Evolutionary conservation across 23 red algal genomes (phyloP).

Genomic region (Gracilaria domingensis): DNA sequence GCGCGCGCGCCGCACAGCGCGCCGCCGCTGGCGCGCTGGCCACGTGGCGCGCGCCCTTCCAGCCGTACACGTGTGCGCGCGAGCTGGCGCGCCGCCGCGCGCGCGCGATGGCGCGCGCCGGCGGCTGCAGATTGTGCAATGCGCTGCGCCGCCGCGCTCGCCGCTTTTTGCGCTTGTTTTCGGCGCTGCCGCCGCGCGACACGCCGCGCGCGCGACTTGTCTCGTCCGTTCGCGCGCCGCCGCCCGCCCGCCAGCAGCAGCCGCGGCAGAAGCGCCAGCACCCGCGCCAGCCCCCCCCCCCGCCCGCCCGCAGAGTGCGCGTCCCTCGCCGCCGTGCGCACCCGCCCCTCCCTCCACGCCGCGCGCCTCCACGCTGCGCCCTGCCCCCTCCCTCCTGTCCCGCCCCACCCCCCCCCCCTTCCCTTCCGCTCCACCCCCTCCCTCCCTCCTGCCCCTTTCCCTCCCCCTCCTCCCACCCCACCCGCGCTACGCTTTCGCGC

Average conservation of each 20-base stretch:
- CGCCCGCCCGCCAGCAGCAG: neutral
- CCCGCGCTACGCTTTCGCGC: no score
- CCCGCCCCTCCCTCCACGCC: neutral
- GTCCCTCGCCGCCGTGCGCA: neutral
- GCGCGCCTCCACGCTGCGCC: no score
- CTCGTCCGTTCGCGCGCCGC: neutral
- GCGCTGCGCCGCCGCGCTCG: no score
- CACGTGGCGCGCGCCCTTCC: conserved; percentile 5
- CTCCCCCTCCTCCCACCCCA: no score
- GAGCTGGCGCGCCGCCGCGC: no score
- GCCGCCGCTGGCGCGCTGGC: neutral
- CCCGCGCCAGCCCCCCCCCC: neutral
- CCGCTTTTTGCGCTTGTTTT: no score
- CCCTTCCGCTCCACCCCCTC: neutral
- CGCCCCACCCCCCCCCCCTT: neutral
- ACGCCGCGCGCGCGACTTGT: neutral
- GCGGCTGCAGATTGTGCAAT: no score
- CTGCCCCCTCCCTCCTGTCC: neutral
- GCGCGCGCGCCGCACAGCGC: neutral
- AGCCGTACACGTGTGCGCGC: neutral
- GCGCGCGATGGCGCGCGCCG: no score
- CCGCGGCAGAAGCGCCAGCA: neutral
- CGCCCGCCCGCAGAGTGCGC: no score
- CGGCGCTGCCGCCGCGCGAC: neutral
- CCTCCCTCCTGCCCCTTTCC: neutral